phyloP scores from a whole-genome alignment of 306 rosid species.

The Trifolium repens region DNA sequence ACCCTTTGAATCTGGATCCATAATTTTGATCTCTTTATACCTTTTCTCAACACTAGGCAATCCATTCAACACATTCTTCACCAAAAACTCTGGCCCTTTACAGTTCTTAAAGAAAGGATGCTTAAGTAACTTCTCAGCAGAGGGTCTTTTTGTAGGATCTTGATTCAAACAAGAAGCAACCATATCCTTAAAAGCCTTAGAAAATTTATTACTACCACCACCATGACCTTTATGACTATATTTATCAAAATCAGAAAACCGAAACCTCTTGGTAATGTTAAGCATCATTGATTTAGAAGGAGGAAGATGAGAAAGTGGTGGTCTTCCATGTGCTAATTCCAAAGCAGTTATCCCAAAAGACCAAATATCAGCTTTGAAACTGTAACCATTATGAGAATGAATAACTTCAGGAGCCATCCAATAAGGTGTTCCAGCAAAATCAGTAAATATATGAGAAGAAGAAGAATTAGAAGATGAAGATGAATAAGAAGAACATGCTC shows the following conservation, averaged over 20 bases:
- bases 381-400: conserved; percentile 61
- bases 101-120: conserved; percentile 62
- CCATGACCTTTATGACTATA: conserved; percentile 25
- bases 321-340: conserved; percentile 72
- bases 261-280: conserved; percentile 58
- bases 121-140: conserved; percentile 56
- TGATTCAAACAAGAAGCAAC: conserved; percentile 67
- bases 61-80: conserved; percentile 54
- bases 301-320: conserved; percentile 70
- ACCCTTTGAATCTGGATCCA: neutral
- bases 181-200: conserved; percentile 67
- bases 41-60: conserved; percentile 64
- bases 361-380: conserved; percentile 74
- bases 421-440: conserved; percentile 62
- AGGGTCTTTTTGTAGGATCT: conserved; percentile 67
- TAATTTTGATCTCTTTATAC: conserved; percentile 47
- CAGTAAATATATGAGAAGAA: conserved; percentile 49
- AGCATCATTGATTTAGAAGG: conserved; percentile 62
- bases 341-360: conserved; percentile 70
- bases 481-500: conserved; percentile 12
- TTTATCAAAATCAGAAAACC: conserved; percentile 58
- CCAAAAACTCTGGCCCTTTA: conserved; percentile 49
- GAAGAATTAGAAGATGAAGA: conserved; percentile 36
- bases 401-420: conserved; percentile 85
- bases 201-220: conserved; percentile 51